phyloP scores from a whole-genome alignment of 1,284 basidiomycete species.

The Phlebopus sp. region DNA sequence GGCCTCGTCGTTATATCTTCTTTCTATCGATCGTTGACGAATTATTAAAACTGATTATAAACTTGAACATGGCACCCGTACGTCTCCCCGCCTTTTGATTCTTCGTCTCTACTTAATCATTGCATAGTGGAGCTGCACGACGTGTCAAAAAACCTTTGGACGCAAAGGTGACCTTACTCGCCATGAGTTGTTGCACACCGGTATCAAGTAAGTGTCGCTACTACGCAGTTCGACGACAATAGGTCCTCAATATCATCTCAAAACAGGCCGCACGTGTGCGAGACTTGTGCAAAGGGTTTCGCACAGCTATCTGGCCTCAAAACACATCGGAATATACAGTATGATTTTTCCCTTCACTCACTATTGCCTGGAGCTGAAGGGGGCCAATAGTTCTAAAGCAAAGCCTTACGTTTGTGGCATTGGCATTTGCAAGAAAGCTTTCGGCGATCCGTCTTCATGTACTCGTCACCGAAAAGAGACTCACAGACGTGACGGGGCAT shows the following conservation, averaged over 20 bases:
- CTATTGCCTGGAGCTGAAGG: conserved; percentile 10
- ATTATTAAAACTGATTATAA: not conserved
- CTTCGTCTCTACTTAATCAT: conserved; percentile 2
- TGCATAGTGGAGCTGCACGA: conserved; percentile 33
- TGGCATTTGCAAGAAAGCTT: conserved; percentile 42
- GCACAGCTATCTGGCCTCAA: conserved; percentile 52
- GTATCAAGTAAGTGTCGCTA: conserved; percentile 39
- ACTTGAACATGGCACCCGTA: conserved; percentile 27
- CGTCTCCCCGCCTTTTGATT: conserved; percentile 1
- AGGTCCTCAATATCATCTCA: not conserved
- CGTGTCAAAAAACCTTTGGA: conserved; percentile 44
- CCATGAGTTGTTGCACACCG: conserved; percentile 45
- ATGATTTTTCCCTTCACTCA: conserved; percentile 20
- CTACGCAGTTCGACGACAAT: not conserved
- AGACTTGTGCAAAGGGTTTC: conserved; percentile 48
- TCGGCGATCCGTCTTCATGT: conserved; percentile 64
- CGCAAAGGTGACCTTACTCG: conserved; percentile 54
- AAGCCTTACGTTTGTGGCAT: conserved; percentile 53
- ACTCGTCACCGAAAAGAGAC: conserved; percentile 58
- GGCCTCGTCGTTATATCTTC: conserved; percentile 37
- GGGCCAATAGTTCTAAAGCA: conserved; percentile 40
- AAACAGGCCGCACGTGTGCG: conserved; percentile 45
- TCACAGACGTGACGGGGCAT: conserved; percentile 41
- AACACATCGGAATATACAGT: conserved; percentile 63
- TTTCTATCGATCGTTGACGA: conserved; percentile 6